These are phyloP conservation scores for Fomitopsis schrenkii DNA, from an alignment of 1,284 basidiomycete genomes.

Conservation along the genomic window DNA sequence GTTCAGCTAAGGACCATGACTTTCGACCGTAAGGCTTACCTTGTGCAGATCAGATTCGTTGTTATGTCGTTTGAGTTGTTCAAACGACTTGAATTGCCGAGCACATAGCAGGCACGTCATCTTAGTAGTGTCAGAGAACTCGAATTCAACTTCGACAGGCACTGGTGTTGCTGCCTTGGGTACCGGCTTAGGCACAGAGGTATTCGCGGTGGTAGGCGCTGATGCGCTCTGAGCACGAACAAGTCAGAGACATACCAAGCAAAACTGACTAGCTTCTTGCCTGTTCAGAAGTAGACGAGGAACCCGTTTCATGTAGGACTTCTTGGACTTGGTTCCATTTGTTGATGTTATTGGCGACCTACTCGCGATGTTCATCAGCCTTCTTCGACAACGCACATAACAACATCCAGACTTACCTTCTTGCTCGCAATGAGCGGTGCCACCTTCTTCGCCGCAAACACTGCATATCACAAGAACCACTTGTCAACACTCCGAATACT, in stretches of 20 bases:
- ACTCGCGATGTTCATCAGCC: neutral
- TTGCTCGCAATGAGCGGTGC: constrained; percentile 83
- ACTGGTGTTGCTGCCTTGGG: constrained; percentile 31
- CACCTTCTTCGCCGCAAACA: constrained; percentile 64
- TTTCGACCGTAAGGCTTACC: constrained; percentile 33
- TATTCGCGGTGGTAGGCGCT: constrained; percentile 20
- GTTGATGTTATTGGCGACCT: constrained; percentile 86
- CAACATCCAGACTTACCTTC: constrained; percentile 54
- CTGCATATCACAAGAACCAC: constrained; percentile 32
- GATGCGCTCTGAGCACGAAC: constrained; percentile 6
- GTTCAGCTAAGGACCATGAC: constrained; percentile 13
- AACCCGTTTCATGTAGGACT: constrained; percentile 49
- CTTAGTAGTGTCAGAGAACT: constrained; percentile 69
- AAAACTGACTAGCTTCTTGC: neutral
- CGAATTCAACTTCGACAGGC: constrained; percentile 55
- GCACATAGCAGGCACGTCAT: constrained; percentile 87
- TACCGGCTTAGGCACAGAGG: constrained; percentile 11
- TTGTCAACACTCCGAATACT: constrained; percentile 23
- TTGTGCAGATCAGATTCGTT: constrained; percentile 92
- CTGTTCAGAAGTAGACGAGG: neutral
- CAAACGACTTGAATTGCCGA: constrained; percentile 84
- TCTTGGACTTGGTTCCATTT: constrained; percentile 95
- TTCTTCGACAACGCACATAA: neutral
- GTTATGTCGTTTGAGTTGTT: constrained; percentile 83
- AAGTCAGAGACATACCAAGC: neutral